A percentile compares a stretch with the other conserved stretches of the same genome.
phyloP scores from a whole-genome alignment of 2,329 filamentous ascomycete species.

The Akanthomyces dipterigenus region DNA sequence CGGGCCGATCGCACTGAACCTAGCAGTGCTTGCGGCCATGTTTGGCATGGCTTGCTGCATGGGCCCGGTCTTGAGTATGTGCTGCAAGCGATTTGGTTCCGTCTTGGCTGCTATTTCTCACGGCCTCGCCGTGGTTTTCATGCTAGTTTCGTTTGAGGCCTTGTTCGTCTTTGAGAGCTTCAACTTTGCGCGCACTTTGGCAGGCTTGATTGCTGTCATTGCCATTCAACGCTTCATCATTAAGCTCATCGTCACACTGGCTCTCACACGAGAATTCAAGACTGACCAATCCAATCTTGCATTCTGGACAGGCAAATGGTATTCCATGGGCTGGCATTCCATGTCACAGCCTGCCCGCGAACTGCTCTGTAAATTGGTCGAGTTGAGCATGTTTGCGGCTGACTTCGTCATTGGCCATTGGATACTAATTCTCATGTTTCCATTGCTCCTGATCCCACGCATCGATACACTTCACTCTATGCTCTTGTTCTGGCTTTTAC shows the following conservation, averaged over 20 bases:
- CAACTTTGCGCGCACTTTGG: conserved; percentile 71
- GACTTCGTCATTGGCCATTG: conserved; percentile 91
- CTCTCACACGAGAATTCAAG: conserved; percentile 93
- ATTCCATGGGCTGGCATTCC: conserved; percentile 96
- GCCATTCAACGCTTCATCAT: conserved; percentile 91
- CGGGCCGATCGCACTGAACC: conserved; percentile 81
- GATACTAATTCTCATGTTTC: conserved; percentile 87
- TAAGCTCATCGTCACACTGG: conserved; percentile 84
- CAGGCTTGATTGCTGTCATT: conserved; percentile 85
- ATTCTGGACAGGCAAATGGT: conserved; percentile 99
- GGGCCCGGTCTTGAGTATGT: conserved; percentile 93
- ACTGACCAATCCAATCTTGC: conserved; percentile 92
- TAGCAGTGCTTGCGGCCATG: conserved; percentile 68
- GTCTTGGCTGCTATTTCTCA: conserved; percentile 93
- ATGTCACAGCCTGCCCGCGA: conserved; percentile 93
- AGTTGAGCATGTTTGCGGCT: conserved; percentile 89
- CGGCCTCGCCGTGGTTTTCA: conserved; percentile 75
- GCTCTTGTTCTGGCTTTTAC: conserved; percentile 97
- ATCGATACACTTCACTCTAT: conserved; percentile 94
- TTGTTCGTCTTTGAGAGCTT: conserved; percentile 93
- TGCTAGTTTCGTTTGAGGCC: conserved; percentile 82
- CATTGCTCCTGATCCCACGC: conserved; percentile 76
- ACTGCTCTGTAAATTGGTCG: conserved; percentile 97
- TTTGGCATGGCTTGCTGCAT: conserved; percentile 97
- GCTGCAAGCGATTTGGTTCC: conserved; percentile 98